Conservation (phyloP, 495 filamentous ascomycete genomes). For the Penicillium pulvis region DNA sequence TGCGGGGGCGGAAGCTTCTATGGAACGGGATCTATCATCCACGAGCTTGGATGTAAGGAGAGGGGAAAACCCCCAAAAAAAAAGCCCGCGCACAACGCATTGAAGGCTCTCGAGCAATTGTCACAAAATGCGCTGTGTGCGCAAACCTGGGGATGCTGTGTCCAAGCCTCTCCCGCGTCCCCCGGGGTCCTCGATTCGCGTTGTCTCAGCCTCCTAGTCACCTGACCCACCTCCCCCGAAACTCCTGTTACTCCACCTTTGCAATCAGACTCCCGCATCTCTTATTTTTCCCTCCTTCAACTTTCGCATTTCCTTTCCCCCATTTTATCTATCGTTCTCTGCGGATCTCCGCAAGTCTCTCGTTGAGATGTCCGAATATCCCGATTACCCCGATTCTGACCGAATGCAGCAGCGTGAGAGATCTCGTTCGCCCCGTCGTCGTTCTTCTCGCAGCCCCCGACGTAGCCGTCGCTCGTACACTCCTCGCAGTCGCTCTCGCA, state of each 20-base stretch:
- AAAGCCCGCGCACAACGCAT: not conserved
- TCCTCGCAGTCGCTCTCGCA: slow-evolving; percentile 88
- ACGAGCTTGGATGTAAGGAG: slow-evolving; percentile 1
- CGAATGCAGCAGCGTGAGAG: slow-evolving; percentile 83
- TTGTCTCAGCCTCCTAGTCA: slow-evolving; percentile 24
- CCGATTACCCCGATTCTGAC: slow-evolving; percentile 41
- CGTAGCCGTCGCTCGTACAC: slow-evolving; percentile 85
- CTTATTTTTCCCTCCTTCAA: slow-evolving; percentile 5
- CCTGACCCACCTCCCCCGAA: slow-evolving; percentile 28
- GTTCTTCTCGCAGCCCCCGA: slow-evolving; percentile 71
- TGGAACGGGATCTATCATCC: slow-evolving; percentile 4
- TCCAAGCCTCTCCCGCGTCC: slow-evolving; percentile 4
- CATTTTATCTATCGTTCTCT: slow-evolving; percentile 19
- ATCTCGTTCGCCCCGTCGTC: slow-evolving; percentile 89
- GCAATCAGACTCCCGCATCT: slow-evolving; percentile 2
- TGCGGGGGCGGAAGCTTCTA: slow-evolving; percentile 27
- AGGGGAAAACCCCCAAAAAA: not conserved
- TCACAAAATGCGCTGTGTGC: slow-evolving; percentile 14
- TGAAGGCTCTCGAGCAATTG: not conserved
- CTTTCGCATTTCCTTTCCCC: slow-evolving; percentile 15
- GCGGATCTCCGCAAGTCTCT: slow-evolving; percentile 22
- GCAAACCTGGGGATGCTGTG: slow-evolving; percentile 10
- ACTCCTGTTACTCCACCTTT: slow-evolving; percentile 5
- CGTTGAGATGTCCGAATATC: slow-evolving; percentile 32
- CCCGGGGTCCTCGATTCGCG: slow-evolving; percentile 25